Base-by-base conservation (phyloP, 148 eudicot species). In the Vaccinium myrtillus region DNA sequence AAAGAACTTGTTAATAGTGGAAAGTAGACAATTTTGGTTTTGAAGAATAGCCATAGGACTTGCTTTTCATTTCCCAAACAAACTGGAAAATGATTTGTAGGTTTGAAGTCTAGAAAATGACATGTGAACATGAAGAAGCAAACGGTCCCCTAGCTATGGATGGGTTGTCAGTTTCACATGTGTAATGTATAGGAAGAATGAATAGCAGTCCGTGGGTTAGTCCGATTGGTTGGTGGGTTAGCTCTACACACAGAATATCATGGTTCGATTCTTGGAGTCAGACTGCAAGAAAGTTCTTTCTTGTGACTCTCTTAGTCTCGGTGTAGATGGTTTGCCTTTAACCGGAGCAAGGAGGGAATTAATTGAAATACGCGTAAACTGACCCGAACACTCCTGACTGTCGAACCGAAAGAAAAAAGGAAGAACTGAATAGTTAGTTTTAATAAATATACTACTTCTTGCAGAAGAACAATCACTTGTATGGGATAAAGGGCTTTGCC, bases 61-160 rank as follows among this genome's bases (percentile, higher is more conserved):
- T 56, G 70, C 21, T 58, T 58, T 81, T 43, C 74, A 81, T 43
- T 63, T 61, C 73, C 83, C 74, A 63, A 63, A 81, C 74, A 32
- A 12, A 0, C 82, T 14, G 39, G 70, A 4, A 63, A 80, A 80
- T 39, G 4, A 16, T 54, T 54, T 12, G 58, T 13, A 12, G 58
- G n/a, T 14, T 80, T 9, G 2, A 8, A 5, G 15, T 18, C 16
- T 1, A 39, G 75, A 21, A 63, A 81, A 63, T n/a, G 74, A 81
- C 55, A n/a, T 12, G 36, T 21, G 16, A 54, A 56, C 18, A n/a
- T 12, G 80, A 56, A 67, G 75, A 81, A 81, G 69, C 43, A 63
- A 49, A 81, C 19, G 12, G 43, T 19, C 9, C 43, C 36, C 83
- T 23, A 1, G 30, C 46, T 12, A 49, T 8, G 58, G 76, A 67